Base-by-base conservation (phyloP, 1,284 basidiomycete genomes). In the Mixia osmundae region DNA sequence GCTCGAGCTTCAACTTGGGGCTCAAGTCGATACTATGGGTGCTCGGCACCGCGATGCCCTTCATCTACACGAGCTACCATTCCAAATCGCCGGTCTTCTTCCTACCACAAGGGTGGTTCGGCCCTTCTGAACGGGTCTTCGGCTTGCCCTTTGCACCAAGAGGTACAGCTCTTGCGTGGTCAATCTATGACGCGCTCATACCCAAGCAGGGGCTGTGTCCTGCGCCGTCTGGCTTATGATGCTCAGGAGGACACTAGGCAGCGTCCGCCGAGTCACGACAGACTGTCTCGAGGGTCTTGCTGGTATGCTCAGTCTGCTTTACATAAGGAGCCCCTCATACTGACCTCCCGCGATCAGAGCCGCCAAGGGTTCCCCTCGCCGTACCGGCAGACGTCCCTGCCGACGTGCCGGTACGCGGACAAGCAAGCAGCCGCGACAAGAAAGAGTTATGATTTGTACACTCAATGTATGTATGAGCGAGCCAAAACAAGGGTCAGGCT, bases 181-280 rank as follows among this genome's bases (percentile, higher is more conserved):
- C 8, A 8, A 25, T 25, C 14, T 4, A 14, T 24, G 12, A 7
- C n/a, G 20, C 25, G 5, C 20, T 15, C 4, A 24, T 3, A 10
- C 5, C 18, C 12, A 7, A 15, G 23, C 50, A 76, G 82, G 82
- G 14, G 75, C 79, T 11, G 72, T 91, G 42, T 79, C 77, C 46
- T 77, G 80, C 29, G 76, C 74, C 1, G 68, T 79, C 24, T 91
- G 83, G 82, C 75, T 79, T 47, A 77, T 85, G 66, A 74, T 78
- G 5, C 83, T 79, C 57, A 69, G 68, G 47, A 64, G 77, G 36
- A 74, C 79, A 14, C 64, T 87, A n/a, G n/a, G n/a, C n/a, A n/a
- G n/a, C n/a, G n/a, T n/a, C n/a, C n/a, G n/a, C n/a, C n/a, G n/a
- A n/a, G n/a, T n/a, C n/a, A n/a, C n/a, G n/a, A n/a, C n/a, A n/a